Percentiles rank a stretch among this genome's conserved stretches.
These are phyloP conservation scores for Cryptococcus wingfieldii DNA, from an alignment of 1,284 basidiomycete genomes.

Conservation along the genomic window DNA sequence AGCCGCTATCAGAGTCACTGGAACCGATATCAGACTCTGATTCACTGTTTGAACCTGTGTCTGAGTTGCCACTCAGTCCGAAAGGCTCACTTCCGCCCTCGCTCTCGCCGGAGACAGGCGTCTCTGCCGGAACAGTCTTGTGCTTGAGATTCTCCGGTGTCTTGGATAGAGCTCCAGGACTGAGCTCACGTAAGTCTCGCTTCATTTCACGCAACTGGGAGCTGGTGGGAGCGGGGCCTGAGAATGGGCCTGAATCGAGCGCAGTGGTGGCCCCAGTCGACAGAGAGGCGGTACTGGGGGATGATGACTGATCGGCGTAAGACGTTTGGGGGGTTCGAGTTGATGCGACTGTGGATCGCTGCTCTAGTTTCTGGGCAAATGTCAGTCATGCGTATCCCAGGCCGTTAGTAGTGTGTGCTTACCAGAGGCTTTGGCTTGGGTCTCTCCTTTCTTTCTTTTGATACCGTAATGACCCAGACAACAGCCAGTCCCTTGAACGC, in stretches of 20 bases:
- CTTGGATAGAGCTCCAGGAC: background rate
- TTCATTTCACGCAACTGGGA: background rate
- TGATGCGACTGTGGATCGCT: background rate
- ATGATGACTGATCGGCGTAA: background rate
- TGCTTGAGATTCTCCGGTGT: background rate
- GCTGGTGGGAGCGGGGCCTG: background rate
- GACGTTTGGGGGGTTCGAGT: background rate
- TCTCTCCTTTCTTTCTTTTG: background rate
- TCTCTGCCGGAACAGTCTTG: background rate
- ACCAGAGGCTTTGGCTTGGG: conserved; percentile 11
- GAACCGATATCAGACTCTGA: background rate
- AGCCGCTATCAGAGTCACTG: conserved; percentile 1
- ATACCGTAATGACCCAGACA: conserved; percentile 4
- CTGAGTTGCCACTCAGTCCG: background rate
- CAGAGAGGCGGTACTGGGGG: too few species aligned
- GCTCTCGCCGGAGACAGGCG: background rate
- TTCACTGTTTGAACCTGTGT: background rate
- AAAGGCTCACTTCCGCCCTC: background rate
- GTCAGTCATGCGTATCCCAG: background rate
- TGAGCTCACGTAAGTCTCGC: background rate
- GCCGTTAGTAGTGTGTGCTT: background rate
- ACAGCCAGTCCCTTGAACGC: conserved; percentile 3
- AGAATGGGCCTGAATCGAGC: background rate
- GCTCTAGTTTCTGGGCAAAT: conserved; percentile 1
- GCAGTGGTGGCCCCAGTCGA: background rate